Base-by-base conservation (phyloP, 495 filamentous ascomycete genomes). In the Poronia punctata region DNA sequence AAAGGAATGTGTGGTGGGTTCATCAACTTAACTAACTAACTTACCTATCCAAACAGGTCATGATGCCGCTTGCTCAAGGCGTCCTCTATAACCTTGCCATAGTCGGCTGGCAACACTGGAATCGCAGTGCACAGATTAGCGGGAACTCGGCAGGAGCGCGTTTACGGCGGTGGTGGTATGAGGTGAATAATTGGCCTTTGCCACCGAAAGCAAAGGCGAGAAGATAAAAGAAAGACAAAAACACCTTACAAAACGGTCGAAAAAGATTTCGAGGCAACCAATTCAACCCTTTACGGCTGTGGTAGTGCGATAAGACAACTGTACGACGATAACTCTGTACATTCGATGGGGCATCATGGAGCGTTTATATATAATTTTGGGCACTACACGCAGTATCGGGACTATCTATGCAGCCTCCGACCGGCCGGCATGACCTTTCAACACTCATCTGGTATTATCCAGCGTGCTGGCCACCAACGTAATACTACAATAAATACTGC, bases 111-210 rank as follows among this genome's bases (percentile, higher is more conserved):
- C 73, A 83, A 44, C 74, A 80, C 59, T 90, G 82, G 82, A 93
- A 95, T 63, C 70, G 71, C 40, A 77, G 65, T 36, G 78, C 85
- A 18, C 74, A 77, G 43, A 69, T 89, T 40, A 73, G 74, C 45
- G 88, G 88, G 2, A 74, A 68, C 31, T 79, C 72, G 12, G 64
- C 83, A 16, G 88, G 88, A 19, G 84, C 81, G 18, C 69, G 70
- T 45, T 55, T 89, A 10, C 68, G 88, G 43, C 62, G 86, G 39
- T 95, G 88, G 88, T 95, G 88, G 88, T 95, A 84, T 61, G 75
- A 71, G 20, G 85, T 92, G 0, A 95, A 95, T 48, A 84, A 89
- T 50, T 95, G 88, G 88, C 67, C 71, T 77, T 77, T 38, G 40
- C 43, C 26, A 31, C 50, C 19, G 35, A 17, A 15, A 18, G 40